phyloP scores from a whole-genome alignment of 2,329 filamentous ascomycete genomes.

The Aspergillus calidoustus region DNA sequence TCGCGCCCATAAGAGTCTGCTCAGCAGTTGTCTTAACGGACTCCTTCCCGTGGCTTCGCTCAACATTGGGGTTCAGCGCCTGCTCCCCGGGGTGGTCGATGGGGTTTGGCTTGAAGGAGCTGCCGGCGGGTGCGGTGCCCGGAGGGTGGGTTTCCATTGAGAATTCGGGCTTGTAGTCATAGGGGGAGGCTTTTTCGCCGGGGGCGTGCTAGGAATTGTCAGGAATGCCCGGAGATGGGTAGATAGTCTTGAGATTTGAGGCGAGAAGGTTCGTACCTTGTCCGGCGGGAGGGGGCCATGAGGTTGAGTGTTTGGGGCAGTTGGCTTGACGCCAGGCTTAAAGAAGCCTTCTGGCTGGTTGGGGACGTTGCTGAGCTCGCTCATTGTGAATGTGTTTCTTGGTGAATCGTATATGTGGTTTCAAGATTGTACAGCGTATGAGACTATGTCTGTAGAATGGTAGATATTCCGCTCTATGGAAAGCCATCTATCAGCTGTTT shows the following conservation, averaged over 20 bases:
- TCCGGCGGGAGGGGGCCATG: neutral
- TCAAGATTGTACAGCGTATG: neutral
- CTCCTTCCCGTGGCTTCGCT: conserved; percentile 48
- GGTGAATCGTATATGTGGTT: neutral
- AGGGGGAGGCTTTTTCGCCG: conserved; percentile 61
- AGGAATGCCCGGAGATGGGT: neutral
- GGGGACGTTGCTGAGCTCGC: conserved; percentile 5
- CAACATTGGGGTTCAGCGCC: conserved; percentile 45
- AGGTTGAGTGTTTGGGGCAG: conserved; percentile 5
- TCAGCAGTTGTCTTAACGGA: conserved; percentile 47
- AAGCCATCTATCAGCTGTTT: neutral
- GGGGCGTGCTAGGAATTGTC: conserved; percentile 61
- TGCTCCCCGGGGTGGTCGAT: conserved; percentile 41
- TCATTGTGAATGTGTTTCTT: neutral
- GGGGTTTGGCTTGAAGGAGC: conserved; percentile 55
- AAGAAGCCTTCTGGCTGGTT: conserved; percentile 10
- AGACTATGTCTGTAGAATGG: too few species aligned
- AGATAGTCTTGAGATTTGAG: too few species aligned
- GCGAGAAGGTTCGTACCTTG: conserved; percentile 12
- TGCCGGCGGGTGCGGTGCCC: conserved; percentile 63
- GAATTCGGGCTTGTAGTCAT: conserved; percentile 66
- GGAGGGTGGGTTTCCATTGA: conserved; percentile 63
- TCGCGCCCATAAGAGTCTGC: conserved; percentile 56
- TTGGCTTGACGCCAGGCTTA: conserved; percentile 6
- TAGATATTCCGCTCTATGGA: neutral